Evolutionary conservation across 352 stramenopile species (phyloP).

Genomic region (Pythium rishiriense): DNA sequence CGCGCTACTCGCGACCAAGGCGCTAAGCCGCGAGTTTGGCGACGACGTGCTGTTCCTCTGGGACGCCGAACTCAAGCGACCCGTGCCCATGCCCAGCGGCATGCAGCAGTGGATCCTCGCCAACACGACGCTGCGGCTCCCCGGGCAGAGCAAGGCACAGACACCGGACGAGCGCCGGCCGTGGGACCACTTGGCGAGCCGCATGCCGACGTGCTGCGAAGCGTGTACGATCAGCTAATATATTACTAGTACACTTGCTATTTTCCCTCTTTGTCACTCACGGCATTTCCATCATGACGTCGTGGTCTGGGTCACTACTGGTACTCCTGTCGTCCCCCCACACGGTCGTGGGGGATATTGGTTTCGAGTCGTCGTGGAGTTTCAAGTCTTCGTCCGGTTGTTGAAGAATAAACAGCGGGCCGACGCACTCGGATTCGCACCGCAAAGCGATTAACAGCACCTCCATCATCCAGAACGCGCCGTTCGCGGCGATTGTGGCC

Average conservation of each 20-base stretch:
- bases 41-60: constrained; percentile 52
- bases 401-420: constrained; percentile 50
- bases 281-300: constrained; percentile 8
- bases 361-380: not conserved
- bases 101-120: constrained; percentile 70
- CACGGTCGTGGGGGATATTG: not conserved
- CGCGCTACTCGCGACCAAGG: constrained; percentile 31
- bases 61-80: constrained; percentile 38
- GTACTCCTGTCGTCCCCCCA: not conserved
- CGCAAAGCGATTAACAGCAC: constrained; percentile 66
- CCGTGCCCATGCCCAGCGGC: constrained; percentile 45
- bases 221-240: constrained; percentile 20
- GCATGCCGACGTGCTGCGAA: constrained; percentile 16
- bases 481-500: constrained; percentile 38
- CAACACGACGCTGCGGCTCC: constrained; percentile 49
- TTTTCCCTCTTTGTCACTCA: not conserved
- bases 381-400: constrained; percentile 11
- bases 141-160: not conserved
- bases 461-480: constrained; percentile 74
- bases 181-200: constrained; percentile 9
- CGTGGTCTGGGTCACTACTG: constrained; percentile 2
- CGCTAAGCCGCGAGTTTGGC: constrained; percentile 22
- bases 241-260: not conserved
- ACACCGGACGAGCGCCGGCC: constrained; percentile 5
- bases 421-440: constrained; percentile 62